Base-by-base conservation (phyloP, 163 green algal genomes). In the Chloromonas sp. region DNA sequence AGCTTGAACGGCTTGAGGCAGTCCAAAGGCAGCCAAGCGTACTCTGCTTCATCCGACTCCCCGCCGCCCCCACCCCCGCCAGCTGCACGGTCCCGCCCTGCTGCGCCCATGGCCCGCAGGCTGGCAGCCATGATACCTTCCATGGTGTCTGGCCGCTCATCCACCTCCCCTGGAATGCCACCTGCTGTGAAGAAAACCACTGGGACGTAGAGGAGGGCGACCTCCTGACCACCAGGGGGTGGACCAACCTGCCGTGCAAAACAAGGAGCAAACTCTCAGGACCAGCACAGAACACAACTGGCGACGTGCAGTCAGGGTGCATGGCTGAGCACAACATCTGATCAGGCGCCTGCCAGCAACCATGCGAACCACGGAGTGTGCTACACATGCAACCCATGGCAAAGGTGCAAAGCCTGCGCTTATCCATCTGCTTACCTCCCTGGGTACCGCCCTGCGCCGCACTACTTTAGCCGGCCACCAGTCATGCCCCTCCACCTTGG, bases 401-500 rank as follows among this genome's bases (percentile, higher is more conserved):
- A 36, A 36, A 36, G 36, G 36, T 36, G 36, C 36, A 36, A 36
- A 36, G 36, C 66, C 66, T 74, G 66, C 66, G 5, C 66, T 11
- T 11, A 74, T 74, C 66, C 66, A 74, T 11, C 66, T 74, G 66
- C 71, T 83, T 60, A 95, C 92, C 85, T 95, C 92, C 0, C 90
- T 88, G 0, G 96, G 96, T 58, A 97, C 95, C 13, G 94, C 94
- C 8, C 94, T 87, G 71, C 93, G 84, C 14, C 92, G 84, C 79
- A 96, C 92, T 1, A 95, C 87, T 66, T 90, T 88, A 13, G 91
- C 90, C 2, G 96, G 96, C 96, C 96, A 98, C 93, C 95, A 98
- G 82, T 98, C 94, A 87, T 98, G 95, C 0, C 96, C 96, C 87
- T 98, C 95, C 82, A 98, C 96, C 85, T 97, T 98, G 60, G 94